Conservation (phyloP, 2,329 filamentous ascomycete genomes). For the Mycosphaerella sp. region DNA sequence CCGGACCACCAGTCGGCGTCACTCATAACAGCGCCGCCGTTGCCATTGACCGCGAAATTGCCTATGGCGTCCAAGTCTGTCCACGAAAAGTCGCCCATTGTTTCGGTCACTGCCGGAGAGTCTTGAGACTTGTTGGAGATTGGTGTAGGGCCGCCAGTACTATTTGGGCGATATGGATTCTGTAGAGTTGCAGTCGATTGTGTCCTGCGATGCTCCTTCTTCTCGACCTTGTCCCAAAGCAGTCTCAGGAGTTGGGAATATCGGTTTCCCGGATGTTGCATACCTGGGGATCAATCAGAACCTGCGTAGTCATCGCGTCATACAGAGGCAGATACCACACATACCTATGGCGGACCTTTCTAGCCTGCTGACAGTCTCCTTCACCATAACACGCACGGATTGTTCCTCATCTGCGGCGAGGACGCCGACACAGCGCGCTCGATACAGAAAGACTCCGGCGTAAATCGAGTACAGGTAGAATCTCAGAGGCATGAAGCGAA, state of each 20-base stretch:
- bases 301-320: background rate
- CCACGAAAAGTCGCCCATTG: conserved; percentile 47
- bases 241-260: conserved; percentile 44
- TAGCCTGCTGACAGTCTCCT: conserved; percentile 41
- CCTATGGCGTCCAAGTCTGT: conserved; percentile 45
- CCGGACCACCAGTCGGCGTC: conserved; percentile 36
- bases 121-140: conserved; percentile 28
- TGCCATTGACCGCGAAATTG: conserved; percentile 44
- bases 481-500: conserved; percentile 45
- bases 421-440: conserved; percentile 44
- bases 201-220: conserved; percentile 27
- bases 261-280: conserved; percentile 44
- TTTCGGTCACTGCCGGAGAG: conserved; percentile 40
- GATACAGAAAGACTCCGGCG: conserved; percentile 46
- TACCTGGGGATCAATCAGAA: conserved; percentile 9
- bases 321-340: background rate
- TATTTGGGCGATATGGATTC: conserved; percentile 39
- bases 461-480: conserved; percentile 48
- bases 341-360: conserved; percentile 40
- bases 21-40: conserved; percentile 27
- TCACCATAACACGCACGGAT: conserved; percentile 43
- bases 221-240: conserved; percentile 44
- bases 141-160: conserved; percentile 33
- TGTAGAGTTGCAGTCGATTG: conserved; percentile 28
- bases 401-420: conserved; percentile 44